Percentiles rank a stretch among this genome's conserved stretches.
Conservation (phyloP, 768 basidiomycete species). For the Lactifluus pinguis region DNA sequence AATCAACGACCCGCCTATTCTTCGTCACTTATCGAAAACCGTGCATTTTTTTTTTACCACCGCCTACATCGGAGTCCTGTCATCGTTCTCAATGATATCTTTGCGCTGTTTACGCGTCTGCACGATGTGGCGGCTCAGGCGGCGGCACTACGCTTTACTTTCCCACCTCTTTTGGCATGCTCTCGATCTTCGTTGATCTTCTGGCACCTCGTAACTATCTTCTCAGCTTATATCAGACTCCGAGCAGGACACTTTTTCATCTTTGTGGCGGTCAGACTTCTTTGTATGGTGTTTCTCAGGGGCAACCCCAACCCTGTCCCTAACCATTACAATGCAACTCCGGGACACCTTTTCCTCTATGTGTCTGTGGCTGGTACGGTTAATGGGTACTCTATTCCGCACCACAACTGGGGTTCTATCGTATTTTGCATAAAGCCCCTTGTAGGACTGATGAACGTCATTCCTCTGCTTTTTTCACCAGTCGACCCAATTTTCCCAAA, state of each 20-base stretch:
- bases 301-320: neutral
- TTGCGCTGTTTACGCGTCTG: neutral
- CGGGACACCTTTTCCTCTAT: neutral
- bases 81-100: neutral
- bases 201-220: conserved; percentile 1
- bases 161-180: conserved; percentile 5
- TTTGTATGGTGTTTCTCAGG: conserved; percentile 1
- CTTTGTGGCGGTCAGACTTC: conserved; percentile 2
- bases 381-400: neutral
- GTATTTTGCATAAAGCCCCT: neutral
- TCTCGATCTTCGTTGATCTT: conserved; percentile 16
- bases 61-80: neutral
- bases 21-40: neutral
- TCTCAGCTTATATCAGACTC: conserved; percentile 12
- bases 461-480: neutral
- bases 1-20: neutral
- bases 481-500: neutral
- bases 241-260: neutral
- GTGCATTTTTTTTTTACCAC: neutral
- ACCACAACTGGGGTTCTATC: neutral
- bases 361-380: conserved; percentile 7
- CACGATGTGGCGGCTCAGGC: neutral
- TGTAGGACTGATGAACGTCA: neutral
- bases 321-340: neutral
- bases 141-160: neutral